Conservation (phyloP, 176 grass and related monocot species). For the Cenchrus purpureus region DNA sequence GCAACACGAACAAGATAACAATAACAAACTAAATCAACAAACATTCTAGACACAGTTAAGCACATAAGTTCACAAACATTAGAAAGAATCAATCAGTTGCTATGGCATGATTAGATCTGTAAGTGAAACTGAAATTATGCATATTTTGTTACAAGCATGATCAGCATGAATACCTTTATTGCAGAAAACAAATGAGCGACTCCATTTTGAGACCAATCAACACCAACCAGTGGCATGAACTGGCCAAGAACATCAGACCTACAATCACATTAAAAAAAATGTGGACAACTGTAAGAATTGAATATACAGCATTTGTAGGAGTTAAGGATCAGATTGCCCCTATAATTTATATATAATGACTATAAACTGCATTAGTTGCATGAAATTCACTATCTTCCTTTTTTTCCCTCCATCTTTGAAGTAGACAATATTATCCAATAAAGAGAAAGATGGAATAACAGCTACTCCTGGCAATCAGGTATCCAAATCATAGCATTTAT, state of each 20-base stretch:
- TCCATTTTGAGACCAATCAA: conserved; percentile 99
- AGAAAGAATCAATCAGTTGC: conserved; percentile 17
- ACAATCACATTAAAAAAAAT: conserved; percentile 42
- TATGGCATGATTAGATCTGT: conserved; percentile 15
- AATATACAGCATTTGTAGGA: background rate
- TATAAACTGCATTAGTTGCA: background rate
- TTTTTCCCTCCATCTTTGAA: background rate
- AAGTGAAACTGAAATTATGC: background rate
- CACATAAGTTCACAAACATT: background rate
- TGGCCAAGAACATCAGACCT: conserved; percentile 99
- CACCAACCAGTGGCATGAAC: conserved; percentile 97
- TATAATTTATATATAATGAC: no score
- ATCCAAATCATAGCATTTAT: conserved; percentile 3
- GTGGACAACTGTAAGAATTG: background rate
- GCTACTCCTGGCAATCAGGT: background rate
- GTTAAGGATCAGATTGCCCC: background rate
- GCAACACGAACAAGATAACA: conserved; percentile 35
- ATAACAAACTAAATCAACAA: conserved; percentile 25
- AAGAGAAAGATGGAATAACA: background rate
- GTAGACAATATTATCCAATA: conserved; percentile 23
- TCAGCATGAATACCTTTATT: conserved; percentile 74
- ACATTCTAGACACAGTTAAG: conserved; percentile 10
- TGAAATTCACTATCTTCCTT: conserved; percentile 1
- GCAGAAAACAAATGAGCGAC: conserved; percentile 98
- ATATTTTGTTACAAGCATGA: background rate